A percentile compares a stretch with the other conserved stretches of the same genome.
Evolutionary conservation across 73 alveolate genomes (phyloP).

Genomic region (Paramecium biaurelia): DNA sequence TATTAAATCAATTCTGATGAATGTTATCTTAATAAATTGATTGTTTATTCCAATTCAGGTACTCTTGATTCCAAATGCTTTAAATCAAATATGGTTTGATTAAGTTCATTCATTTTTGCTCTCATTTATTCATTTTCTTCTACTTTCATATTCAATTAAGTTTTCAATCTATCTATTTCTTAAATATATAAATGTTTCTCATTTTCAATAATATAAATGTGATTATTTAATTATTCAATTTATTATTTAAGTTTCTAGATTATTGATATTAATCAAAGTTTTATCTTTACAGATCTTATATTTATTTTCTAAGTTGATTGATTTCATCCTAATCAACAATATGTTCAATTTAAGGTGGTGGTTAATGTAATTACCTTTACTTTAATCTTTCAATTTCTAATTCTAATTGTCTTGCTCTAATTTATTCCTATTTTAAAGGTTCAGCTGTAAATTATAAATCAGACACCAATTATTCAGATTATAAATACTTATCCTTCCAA

Average conservation of each 20-base stretch:
- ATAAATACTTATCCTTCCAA: slow-evolving; percentile 20
- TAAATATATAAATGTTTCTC: neutral
- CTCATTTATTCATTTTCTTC: slow-evolving; percentile 10
- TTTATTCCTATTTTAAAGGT: neutral
- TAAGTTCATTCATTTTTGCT: neutral
- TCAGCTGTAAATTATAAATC: slow-evolving; percentile 1
- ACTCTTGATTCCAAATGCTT: slow-evolving; percentile 2
- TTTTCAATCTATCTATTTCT: slow-evolving; percentile 12
- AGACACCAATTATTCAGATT: neutral
- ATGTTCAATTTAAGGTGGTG: slow-evolving; percentile 13
- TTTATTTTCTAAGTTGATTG: neutral
- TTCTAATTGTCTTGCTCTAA: neutral
- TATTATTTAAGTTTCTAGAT: neutral
- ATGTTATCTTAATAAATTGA: neutral
- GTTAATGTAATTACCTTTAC: neutral
- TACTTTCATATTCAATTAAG: neutral
- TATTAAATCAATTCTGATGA: neutral
- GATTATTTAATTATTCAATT: neutral
- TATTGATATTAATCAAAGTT: neutral
- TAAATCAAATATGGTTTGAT: neutral
- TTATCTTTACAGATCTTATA: neutral
- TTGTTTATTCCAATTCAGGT: slow-evolving; percentile 27
- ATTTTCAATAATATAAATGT: neutral
- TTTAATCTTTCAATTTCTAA: slow-evolving; percentile 13
- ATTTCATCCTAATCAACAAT: slow-evolving; percentile 6